Conservation (phyloP, 2,329 filamentous ascomycete species). For the Hymenoscyphus repandus region DNA sequence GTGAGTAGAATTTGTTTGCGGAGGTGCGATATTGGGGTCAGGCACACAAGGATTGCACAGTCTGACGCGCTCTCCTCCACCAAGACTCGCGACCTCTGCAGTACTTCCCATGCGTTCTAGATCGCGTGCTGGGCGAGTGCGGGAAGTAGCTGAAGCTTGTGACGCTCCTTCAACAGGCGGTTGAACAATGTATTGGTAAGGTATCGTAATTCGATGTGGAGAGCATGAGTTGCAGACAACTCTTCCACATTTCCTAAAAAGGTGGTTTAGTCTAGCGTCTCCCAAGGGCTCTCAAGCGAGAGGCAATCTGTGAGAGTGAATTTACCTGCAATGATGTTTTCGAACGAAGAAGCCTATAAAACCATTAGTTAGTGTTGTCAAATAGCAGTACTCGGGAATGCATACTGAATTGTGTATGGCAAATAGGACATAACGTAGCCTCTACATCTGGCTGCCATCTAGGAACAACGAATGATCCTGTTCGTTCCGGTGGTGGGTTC, state of each 20-base stretch:
- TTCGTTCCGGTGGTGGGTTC: neutral
- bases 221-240: constrained; percentile 90
- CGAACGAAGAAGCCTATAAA: constrained; percentile 62
- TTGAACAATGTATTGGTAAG: constrained; percentile 85
- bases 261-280: constrained; percentile 4
- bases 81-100: constrained; percentile 35
- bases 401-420: constrained; percentile 64
- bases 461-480: constrained; percentile 50
- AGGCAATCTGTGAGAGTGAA: constrained; percentile 8
- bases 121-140: constrained; percentile 13
- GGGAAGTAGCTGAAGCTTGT: constrained; percentile 34
- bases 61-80: constrained; percentile 62
- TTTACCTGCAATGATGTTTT: constrained; percentile 86
- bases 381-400: neutral
- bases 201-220: constrained; percentile 91
- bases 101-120: constrained; percentile 17
- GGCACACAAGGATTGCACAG: constrained; percentile 71
- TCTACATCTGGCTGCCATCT: constrained; percentile 87
- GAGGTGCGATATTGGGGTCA: constrained; percentile 58
- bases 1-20: constrained; percentile 26
- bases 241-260: constrained; percentile 73
- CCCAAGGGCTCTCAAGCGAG: neutral
- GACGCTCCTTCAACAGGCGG: constrained; percentile 44
- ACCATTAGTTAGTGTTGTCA: constrained; percentile 8
- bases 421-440: constrained; percentile 80